Evolutionary conservation across 2,329 filamentous ascomycete species (phyloP), one percentile per base, ranked within the genome.

Genomic region (Metarhizium humberi): DNA sequence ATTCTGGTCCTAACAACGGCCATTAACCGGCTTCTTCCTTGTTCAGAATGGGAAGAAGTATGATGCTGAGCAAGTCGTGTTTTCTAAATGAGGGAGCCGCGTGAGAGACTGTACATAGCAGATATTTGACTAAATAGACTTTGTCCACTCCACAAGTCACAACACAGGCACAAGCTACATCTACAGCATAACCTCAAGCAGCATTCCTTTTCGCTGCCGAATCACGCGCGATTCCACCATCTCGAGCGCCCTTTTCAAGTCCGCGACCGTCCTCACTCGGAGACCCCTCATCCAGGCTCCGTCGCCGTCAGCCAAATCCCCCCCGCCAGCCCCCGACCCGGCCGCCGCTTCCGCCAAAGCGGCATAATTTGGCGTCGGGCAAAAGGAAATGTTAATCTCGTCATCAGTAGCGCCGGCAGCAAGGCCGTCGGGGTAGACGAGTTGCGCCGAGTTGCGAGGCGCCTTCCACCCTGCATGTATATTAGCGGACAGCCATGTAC

Each of bases 321-420:
- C 20, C 46, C 46, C 2, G n/a, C 45, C 45, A 48, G 13, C 1
- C 25, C 2, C 13, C 10, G 34, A 50, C 6, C 48, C 48, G 16
- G 48, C 53, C 6, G 56, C 56, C 11, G 56, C 56, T 10, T 55
- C 51, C 2, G 56, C 56, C n/a, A 58, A 34, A 3, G 50, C 56
- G 5, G 56, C 53, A 25, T 58, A 58, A 16, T 58, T 52, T 13
- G 57, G 57, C 13, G 55, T 46, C 16, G 57, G 57, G 13, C 46
- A 40, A 48, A 58, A 58, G 8, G 57, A 58, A n/a, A 57, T 46
- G 42, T 54, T 55, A 30, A 58, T 53, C 20, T 58, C 57, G 7
- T 58, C 57, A 32, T 58, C 51, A 4, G 57, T 53, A 13, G 53
- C 57, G 4, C 46, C 40, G 25, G 45, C 45, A 30, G 51, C 53